Percentiles rank a stretch among this genome's conserved stretches.
Evolutionary conservation across 345 rosid species (phyloP).

Genomic region (Rhodamnia rubescens): DNA sequence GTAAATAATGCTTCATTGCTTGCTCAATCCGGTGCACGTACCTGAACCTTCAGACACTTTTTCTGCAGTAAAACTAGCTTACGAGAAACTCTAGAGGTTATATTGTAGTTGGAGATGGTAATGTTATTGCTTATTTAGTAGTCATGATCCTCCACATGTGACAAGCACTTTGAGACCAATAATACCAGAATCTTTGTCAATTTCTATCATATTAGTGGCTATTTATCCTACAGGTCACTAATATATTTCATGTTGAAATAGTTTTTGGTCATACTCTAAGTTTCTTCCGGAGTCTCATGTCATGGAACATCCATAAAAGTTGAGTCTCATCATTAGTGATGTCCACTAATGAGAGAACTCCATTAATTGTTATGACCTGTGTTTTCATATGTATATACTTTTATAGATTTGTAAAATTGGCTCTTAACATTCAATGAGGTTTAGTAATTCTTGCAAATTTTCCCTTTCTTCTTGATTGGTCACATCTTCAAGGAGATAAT

Average conservation of each 20-base stretch:
- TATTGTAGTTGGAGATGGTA: not conserved
- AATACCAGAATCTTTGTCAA: not conserved
- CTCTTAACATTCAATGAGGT: no score
- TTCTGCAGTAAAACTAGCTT: not conserved
- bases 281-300: not conserved
- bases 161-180: not conserved
- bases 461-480: no score
- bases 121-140: not conserved
- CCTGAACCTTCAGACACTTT: not conserved
- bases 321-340: not conserved
- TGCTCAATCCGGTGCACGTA: not conserved
- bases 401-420: no score
- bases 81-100: not conserved
- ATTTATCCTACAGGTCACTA: not conserved
- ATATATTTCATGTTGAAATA: not conserved
- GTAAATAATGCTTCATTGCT: constrained; percentile 7
- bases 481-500: no score
- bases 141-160: not conserved
- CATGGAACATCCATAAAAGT: not conserved
- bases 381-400: not conserved
- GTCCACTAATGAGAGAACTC: not conserved
- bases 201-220: not conserved
- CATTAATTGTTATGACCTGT: not conserved
- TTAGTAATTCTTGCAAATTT: no score
- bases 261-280: not conserved